A percentile compares a stretch with the other conserved stretches of the same genome.
These are phyloP conservation scores for Pyrrhoderma noxium DNA, from an alignment of 1,284 basidiomycete species.

Conservation along the genomic window DNA sequence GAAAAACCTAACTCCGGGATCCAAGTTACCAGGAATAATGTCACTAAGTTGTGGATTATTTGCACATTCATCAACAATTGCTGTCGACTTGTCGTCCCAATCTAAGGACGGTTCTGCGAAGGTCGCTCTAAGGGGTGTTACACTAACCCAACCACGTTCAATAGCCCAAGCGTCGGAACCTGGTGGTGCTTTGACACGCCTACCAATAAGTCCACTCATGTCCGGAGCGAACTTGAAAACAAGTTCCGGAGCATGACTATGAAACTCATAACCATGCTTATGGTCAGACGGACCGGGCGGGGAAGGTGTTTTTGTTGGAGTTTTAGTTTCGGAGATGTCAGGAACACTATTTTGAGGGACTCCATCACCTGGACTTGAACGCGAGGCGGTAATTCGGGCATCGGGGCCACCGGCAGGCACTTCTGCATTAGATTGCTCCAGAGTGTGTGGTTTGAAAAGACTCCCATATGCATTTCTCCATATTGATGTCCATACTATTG, in stretches of 20 bases:
- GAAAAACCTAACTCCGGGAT: too few relatives aligned
- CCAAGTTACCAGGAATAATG: too few relatives aligned
- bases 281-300: slow-evolving; percentile 2
- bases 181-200: slow-evolving; percentile 47
- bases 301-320: slow-evolving; percentile 20
- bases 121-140: slow-evolving; percentile 66
- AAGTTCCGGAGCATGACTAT: slow-evolving; percentile 36
- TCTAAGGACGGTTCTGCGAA: slow-evolving; percentile 52
- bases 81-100: too few relatives aligned
- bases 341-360: not conserved
- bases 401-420: slow-evolving; percentile 37
- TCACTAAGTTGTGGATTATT: too few relatives aligned
- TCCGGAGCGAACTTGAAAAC: slow-evolving; percentile 80
- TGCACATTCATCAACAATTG: too few relatives aligned
- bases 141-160: slow-evolving; percentile 55
- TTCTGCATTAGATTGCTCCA: slow-evolving; percentile 19
- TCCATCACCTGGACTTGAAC: slow-evolving; percentile 1
- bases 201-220: slow-evolving; percentile 61
- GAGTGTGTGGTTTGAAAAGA: slow-evolving; percentile 52
- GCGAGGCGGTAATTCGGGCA: slow-evolving; percentile 16
- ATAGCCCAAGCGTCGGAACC: slow-evolving; percentile 83
- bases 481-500: slow-evolving; percentile 67
- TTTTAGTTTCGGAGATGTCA: not conserved
- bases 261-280: slow-evolving; percentile 15
- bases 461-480: slow-evolving; percentile 73